Evolutionary conservation across 2,329 filamentous ascomycete genomes (phyloP).

Genomic region (Hymenoscyphus fraxineus): DNA sequence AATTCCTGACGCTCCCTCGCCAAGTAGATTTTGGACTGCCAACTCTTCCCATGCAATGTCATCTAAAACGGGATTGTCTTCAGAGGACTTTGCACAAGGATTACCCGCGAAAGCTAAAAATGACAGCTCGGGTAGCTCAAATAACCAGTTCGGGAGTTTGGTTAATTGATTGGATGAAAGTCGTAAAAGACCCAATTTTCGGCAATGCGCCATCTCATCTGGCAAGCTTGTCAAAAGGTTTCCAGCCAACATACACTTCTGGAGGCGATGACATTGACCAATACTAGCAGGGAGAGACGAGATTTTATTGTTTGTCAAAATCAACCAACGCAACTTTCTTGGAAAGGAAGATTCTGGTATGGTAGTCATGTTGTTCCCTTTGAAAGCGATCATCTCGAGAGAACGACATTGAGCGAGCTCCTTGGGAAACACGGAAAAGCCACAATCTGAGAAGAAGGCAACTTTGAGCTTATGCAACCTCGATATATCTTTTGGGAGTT

Average conservation of each 20-base stretch:
- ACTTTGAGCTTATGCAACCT: constrained; percentile 43
- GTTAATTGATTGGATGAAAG: constrained; percentile 42
- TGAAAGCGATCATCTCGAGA: constrained; percentile 49
- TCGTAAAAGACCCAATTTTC: constrained; percentile 42
- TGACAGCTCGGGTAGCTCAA: constrained; percentile 42
- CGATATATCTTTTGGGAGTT: constrained; percentile 39
- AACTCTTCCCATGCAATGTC: constrained; percentile 42
- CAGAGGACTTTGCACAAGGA: constrained; percentile 37
- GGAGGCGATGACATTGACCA: constrained; percentile 40
- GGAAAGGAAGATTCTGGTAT: constrained; percentile 43
- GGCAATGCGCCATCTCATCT: constrained; percentile 42
- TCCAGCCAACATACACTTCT: constrained; percentile 49
- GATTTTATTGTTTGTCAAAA: constrained; percentile 46
- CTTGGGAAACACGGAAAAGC: constrained; percentile 41
- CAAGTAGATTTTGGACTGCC: constrained; percentile 40
- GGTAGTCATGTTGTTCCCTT: constrained; percentile 42
- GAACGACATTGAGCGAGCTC: constrained; percentile 41
- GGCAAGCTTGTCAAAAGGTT: constrained; percentile 42
- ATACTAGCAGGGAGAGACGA: constrained; percentile 40
- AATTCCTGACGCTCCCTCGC: constrained; percentile 45
- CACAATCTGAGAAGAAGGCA: constrained; percentile 46
- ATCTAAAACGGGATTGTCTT: constrained; percentile 33
- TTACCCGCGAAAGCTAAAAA: constrained; percentile 48
- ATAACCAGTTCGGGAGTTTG: constrained; percentile 42
- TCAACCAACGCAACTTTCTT: constrained; percentile 44